Percentiles rank a stretch among this genome's conserved stretches.
Evolutionary conservation across 768 basidiomycete species (phyloP).

Genomic region (Macrolepiota albuminosa): DNA sequence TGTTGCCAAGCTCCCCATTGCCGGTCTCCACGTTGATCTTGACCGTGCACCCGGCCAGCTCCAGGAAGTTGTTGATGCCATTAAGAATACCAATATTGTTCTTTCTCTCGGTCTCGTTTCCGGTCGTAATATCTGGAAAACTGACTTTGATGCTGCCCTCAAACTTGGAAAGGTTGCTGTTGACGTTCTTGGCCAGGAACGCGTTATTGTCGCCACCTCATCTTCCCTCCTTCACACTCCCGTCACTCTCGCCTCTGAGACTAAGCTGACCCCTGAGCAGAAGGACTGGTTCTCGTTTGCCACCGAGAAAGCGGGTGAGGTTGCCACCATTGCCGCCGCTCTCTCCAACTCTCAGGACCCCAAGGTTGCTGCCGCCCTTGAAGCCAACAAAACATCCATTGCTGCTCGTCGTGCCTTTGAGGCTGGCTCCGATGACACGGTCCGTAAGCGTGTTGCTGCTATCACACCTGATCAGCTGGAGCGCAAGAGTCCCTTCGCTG

Average conservation of each 20-base stretch:
- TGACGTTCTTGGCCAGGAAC: conserved; percentile 74
- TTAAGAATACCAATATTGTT: conserved; percentile 76
- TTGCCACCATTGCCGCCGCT: conserved; percentile 79
- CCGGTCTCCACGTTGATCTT: conserved; percentile 94
- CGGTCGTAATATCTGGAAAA: conserved; percentile 99
- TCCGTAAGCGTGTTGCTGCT: conserved; percentile 91
- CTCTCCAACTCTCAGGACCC: conserved; percentile 83
- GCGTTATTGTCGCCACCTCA: conserved; percentile 92
- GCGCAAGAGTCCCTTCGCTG: conserved; percentile 85
- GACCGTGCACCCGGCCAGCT: conserved; percentile 92
- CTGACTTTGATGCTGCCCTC: conserved; percentile 81
- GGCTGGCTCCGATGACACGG: conserved; percentile 85
- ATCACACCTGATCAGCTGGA: conserved; percentile 84
- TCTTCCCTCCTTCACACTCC: conserved; percentile 98
- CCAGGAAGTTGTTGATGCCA: conserved; percentile 69
- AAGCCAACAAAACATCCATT: conserved; percentile 88
- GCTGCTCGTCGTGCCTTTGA: conserved; percentile 94
- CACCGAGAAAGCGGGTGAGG: conserved; percentile 90
- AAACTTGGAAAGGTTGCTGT: conserved; percentile 82
- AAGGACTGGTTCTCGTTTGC: conserved; percentile 99
- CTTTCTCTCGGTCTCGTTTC: conserved; percentile 96
- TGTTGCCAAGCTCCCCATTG: conserved; percentile 87
- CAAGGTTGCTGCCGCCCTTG: conserved; percentile 64
- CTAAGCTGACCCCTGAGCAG: conserved; percentile 81
- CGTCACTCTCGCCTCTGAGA: conserved; percentile 91